A percentile compares a stretch with the other conserved stretches of the same genome.
Conservation (phyloP, 2,329 filamentous ascomycete genomes). For the Rhinocladiella similis region DNA sequence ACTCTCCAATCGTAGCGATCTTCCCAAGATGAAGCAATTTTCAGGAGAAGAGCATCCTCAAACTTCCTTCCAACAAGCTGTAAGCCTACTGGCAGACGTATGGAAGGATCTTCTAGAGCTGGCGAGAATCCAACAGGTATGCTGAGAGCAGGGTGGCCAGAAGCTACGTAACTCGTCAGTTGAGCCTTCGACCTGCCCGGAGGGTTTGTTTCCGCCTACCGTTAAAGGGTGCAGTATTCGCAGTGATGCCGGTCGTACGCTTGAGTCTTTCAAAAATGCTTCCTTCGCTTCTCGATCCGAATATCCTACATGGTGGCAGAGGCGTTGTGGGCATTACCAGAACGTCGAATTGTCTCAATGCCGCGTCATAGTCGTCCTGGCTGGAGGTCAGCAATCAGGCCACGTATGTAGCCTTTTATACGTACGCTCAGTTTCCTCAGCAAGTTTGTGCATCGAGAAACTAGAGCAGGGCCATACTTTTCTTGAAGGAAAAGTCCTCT, state of each 20-base stretch:
- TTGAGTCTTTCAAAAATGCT: conserved; percentile 2
- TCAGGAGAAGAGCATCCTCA: conserved; percentile 27
- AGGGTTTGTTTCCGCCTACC: conserved; percentile 34
- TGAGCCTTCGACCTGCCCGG: no score
- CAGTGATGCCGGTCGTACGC: conserved; percentile 51
- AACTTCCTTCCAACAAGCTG: conserved; percentile 50
- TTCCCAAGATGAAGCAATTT: conserved; percentile 31
- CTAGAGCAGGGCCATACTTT: conserved; percentile 1
- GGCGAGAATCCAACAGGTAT: conserved; percentile 52
- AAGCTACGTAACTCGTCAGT: conserved; percentile 26
- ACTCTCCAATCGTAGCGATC: conserved; percentile 5
- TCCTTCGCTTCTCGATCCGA: conserved; percentile 8
- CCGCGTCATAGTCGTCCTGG: not conserved
- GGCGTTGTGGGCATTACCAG: conserved; percentile 6
- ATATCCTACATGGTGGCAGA: no score
- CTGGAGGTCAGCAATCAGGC: no score
- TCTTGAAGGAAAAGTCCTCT: not conserved
- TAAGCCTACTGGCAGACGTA: conserved; percentile 52
- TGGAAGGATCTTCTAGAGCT: conserved; percentile 40
- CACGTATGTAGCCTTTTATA: no score
- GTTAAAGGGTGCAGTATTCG: conserved; percentile 61
- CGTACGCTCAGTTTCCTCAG: conserved; percentile 1
- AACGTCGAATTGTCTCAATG: not conserved
- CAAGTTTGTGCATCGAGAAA: conserved; percentile 4
- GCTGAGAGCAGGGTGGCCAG: conserved; percentile 55